Evolutionary conservation across 805 yeast species (phyloP).

Genomic region (Saccharomyces eubayanus): DNA sequence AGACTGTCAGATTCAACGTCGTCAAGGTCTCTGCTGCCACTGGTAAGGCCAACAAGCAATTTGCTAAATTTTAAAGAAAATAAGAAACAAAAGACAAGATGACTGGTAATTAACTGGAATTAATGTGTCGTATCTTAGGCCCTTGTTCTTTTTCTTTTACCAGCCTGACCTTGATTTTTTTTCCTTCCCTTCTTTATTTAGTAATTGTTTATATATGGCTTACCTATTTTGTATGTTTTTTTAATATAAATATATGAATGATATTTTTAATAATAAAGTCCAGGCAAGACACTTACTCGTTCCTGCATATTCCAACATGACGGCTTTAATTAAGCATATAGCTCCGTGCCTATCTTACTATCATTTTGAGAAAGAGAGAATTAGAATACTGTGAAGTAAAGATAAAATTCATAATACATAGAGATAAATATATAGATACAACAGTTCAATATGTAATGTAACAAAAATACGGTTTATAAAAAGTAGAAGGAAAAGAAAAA

Average conservation of each 20-base stretch:
- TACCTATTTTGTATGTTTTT: background rate
- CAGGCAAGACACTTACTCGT: background rate
- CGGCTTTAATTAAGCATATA: background rate
- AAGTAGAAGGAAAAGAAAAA: background rate
- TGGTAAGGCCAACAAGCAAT: slow-evolving; percentile 86
- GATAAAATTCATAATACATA: background rate
- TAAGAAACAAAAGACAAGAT: background rate
- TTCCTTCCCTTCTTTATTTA: background rate
- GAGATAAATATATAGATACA: background rate
- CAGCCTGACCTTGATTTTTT: background rate
- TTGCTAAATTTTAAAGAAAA: slow-evolving; percentile 78
- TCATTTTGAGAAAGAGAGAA: background rate
- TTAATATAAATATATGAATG: background rate
- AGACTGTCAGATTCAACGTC: slow-evolving; percentile 99
- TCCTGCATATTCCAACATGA: background rate
- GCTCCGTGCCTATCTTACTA: background rate
- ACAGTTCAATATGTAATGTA: background rate
- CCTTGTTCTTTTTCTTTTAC: background rate
- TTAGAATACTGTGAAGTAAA: background rate
- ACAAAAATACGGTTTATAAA: background rate
- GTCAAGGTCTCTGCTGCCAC: slow-evolving; percentile 86
- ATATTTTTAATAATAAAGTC: background rate
- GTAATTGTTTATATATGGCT: background rate
- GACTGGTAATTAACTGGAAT: background rate
- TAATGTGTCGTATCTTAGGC: background rate